Evolutionary conservation across 495 filamentous ascomycete genomes (phyloP).

Genomic region (Penicillium alfredii): DNA sequence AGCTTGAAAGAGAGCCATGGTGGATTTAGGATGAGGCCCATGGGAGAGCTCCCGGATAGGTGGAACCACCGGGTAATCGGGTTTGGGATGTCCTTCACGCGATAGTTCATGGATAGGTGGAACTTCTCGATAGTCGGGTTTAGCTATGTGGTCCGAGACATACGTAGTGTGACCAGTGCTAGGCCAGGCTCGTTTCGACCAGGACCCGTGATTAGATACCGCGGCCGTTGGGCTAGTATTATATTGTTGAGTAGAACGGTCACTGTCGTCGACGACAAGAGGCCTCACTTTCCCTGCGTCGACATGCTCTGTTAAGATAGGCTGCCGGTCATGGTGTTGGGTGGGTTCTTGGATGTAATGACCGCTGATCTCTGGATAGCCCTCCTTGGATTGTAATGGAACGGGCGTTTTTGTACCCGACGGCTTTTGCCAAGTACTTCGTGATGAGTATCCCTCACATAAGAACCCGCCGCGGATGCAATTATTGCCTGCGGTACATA

Average conservation of each 20-base stretch:
- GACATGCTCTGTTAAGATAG: constrained; percentile 30
- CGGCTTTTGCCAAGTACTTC: constrained; percentile 65
- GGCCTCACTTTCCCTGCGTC: constrained; percentile 39
- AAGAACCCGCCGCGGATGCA: constrained; percentile 87
- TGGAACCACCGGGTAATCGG: constrained; percentile 40
- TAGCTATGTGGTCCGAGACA: constrained; percentile 32
- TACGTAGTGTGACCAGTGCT: constrained; percentile 28
- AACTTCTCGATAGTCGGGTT: constrained; percentile 39
- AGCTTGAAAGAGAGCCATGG: constrained; percentile 33
- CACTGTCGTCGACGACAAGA: constrained; percentile 41
- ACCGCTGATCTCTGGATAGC: constrained; percentile 48
- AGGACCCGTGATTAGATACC: constrained; percentile 28
- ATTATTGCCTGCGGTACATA: constrained; percentile 65
- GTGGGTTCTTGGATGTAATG: constrained; percentile 47
- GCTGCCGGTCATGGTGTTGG: constrained; percentile 37
- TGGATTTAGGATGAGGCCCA: constrained; percentile 30
- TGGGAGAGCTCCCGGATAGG: constrained; percentile 40
- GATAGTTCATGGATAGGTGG: constrained; percentile 40
- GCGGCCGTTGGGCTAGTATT: constrained; percentile 35
- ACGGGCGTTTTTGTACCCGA: constrained; percentile 57
- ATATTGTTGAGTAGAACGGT: constrained; percentile 32
- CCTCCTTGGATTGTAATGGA: constrained; percentile 80
- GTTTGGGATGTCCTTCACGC: constrained; percentile 35
- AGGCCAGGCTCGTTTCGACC: constrained; percentile 39
- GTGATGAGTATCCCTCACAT: constrained; percentile 87